Evolutionary conservation across 805 yeast genomes (phyloP).

Genomic region (Metschnikowia similis): DNA sequence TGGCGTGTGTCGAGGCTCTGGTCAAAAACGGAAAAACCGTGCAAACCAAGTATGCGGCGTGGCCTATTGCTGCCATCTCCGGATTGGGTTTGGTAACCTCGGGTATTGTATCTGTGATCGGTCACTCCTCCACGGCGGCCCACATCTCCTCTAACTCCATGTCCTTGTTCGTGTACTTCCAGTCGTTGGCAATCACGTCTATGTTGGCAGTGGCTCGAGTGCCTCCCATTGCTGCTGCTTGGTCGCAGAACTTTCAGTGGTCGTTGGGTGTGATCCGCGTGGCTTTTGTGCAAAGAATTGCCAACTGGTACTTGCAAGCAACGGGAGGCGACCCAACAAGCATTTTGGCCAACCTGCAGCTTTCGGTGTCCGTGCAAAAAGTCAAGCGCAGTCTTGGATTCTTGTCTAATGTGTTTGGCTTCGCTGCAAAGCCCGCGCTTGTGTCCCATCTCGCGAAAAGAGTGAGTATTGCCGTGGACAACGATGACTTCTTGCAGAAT

Average conservation of each 20-base stretch:
- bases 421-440: background rate
- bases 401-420: slow-evolving; percentile 6
- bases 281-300: slow-evolving; percentile 72
- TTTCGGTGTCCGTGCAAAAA: slow-evolving; percentile 80
- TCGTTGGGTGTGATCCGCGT: slow-evolving; percentile 84
- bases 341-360: slow-evolving; percentile 57
- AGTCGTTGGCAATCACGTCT: slow-evolving; percentile 82
- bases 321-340: slow-evolving; percentile 89
- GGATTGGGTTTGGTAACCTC: slow-evolving; percentile 86
- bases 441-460: slow-evolving; percentile 21
- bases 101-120: slow-evolving; percentile 79
- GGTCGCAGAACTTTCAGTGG: slow-evolving; percentile 98
- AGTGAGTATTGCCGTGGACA: slow-evolving; percentile 33
- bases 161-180: slow-evolving; percentile 90
- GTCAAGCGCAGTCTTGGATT: slow-evolving; percentile 24
- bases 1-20: slow-evolving; percentile 91
- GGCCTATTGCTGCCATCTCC: slow-evolving; percentile 94
- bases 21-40: slow-evolving; percentile 89
- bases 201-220: slow-evolving; percentile 92
- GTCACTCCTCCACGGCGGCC: slow-evolving; percentile 90
- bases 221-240: slow-evolving; percentile 96
- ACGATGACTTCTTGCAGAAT: slow-evolving; percentile 43
- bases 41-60: slow-evolving; percentile 71
- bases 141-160: slow-evolving; percentile 96
- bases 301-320: slow-evolving; percentile 91